These are phyloP conservation scores for Trypanosoma melophagium DNA, from an alignment of 208 protist genomes.

Conservation along the genomic window DNA sequence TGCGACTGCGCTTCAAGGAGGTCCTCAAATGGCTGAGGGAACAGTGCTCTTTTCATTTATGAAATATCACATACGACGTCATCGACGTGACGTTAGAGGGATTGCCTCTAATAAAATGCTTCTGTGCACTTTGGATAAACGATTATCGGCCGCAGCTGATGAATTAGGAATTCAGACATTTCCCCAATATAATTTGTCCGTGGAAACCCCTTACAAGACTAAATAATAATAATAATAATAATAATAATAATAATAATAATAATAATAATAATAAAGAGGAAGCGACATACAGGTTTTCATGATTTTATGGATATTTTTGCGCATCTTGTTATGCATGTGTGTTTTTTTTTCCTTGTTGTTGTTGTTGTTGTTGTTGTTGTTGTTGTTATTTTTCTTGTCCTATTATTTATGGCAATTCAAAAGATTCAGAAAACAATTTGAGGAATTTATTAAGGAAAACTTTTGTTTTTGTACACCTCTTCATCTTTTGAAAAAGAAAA, in stretches of 20 bases:
- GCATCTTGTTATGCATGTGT: too few relatives aligned
- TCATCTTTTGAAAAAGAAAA: not conserved
- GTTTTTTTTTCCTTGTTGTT: not conserved
- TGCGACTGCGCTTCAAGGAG: conserved; percentile 32
- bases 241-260: conserved; percentile 10
- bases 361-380: too few relatives aligned
- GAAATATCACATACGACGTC: conserved; percentile 83
- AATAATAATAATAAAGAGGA: conserved; percentile 14
- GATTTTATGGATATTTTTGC: too few relatives aligned
- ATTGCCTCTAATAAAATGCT: conserved; percentile 44
- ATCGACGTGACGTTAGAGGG: conserved; percentile 73
- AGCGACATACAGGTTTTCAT: not conserved
- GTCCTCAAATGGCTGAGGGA: conserved; percentile 43
- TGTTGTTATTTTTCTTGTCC: too few relatives aligned
- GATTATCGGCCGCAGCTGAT: conserved; percentile 51
- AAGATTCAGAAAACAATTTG: not conserved
- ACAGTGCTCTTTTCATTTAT: conserved; percentile 76
- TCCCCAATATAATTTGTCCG: conserved; percentile 31
- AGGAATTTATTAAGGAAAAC: not conserved
- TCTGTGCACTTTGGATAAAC: conserved; percentile 78
- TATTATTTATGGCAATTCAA: not conserved
- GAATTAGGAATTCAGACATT: conserved; percentile 70
- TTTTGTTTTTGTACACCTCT: not conserved
- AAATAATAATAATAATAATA: conserved; percentile 12
- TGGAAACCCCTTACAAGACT: not conserved